Conservation (phyloP, 23 red algal species). For the Gracilariopsis chorda region DNA sequence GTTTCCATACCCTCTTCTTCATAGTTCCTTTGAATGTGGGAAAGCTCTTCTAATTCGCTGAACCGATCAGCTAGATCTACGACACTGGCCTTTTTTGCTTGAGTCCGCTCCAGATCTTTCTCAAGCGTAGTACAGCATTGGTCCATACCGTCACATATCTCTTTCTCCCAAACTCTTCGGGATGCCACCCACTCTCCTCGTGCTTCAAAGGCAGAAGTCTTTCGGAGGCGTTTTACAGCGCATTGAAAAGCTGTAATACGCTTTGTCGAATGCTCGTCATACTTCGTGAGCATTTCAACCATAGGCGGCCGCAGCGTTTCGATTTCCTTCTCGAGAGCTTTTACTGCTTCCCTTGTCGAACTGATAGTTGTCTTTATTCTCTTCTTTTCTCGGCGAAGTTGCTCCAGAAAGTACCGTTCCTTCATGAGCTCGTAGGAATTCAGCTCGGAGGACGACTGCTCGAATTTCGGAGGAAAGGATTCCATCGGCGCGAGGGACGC, state of each 20-base stretch:
- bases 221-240: background rate
- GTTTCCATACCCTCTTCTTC: background rate
- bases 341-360: background rate
- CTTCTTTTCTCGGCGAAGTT: background rate
- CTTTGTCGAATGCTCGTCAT: background rate
- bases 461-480: background rate
- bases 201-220: conserved; percentile 9
- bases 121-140: background rate
- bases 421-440: background rate
- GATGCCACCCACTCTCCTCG: conserved; percentile 7
- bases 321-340: background rate
- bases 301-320: background rate
- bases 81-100: background rate
- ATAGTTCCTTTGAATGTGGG: background rate
- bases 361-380: background rate
- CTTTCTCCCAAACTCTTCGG: background rate
- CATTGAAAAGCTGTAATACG: background rate
- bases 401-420: background rate
- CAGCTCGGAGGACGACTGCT: background rate
- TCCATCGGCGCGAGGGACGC: background rate
- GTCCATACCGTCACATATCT: background rate
- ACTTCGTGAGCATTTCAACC: background rate
- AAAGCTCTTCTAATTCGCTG: background rate
- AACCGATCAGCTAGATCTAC: background rate
- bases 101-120: background rate